These are phyloP conservation scores for Sporisorium exsertum DNA, from an alignment of 1,284 basidiomycete genomes.

Conservation along the genomic window DNA sequence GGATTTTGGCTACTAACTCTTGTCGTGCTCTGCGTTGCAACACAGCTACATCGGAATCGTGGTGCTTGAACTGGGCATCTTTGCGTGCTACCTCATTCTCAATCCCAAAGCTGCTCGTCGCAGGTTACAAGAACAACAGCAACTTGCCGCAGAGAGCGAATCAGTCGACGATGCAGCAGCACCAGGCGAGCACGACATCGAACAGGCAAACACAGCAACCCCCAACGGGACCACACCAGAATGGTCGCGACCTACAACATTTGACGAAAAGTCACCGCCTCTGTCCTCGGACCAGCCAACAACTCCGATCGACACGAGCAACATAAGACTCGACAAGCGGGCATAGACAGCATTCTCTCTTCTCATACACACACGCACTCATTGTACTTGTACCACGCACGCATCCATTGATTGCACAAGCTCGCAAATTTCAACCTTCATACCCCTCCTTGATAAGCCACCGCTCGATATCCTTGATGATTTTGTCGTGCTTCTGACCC, in stretches of 20 bases:
- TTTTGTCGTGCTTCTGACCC: slow-evolving; percentile 15
- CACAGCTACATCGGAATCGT: slow-evolving; percentile 74
- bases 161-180: not conserved
- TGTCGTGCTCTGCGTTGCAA: not conserved
- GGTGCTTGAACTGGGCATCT: slow-evolving; percentile 74
- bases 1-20: not conserved
- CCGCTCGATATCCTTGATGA: slow-evolving; percentile 44
- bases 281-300: not conserved
- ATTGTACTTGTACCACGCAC: slow-evolving; percentile 19
- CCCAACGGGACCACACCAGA: slow-evolving; percentile 15
- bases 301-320: not conserved
- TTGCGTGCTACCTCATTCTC: slow-evolving; percentile 75
- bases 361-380: not conserved
- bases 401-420: not conserved
- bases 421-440: slow-evolving; percentile 22
- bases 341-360: not conserved
- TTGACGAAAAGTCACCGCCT: slow-evolving; percentile 22
- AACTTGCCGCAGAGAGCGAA: not conserved
- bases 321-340: not conserved
- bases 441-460: slow-evolving; percentile 48
- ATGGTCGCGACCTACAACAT: slow-evolving; percentile 31
- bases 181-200: slow-evolving; percentile 2
- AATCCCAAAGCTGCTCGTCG: slow-evolving; percentile 72
- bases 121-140: slow-evolving; percentile 2
- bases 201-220: slow-evolving; percentile 1